These are phyloP conservation scores for Aspergillus steynii DNA, from an alignment of 495 filamentous ascomycete genomes.

Conservation along the genomic window DNA sequence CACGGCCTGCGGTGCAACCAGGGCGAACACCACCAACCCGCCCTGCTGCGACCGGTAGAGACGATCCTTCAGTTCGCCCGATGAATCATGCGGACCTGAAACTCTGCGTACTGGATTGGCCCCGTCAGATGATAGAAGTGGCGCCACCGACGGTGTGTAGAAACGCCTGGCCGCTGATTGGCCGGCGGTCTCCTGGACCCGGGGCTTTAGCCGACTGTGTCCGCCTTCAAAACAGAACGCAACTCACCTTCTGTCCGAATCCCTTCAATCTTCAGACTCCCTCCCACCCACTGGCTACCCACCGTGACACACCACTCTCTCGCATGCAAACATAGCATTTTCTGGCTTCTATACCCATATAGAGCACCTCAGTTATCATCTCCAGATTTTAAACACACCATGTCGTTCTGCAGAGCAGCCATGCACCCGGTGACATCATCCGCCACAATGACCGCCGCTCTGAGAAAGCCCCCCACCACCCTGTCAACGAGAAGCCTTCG, in stretches of 20 bases:
- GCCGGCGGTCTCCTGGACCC: constrained; percentile 15
- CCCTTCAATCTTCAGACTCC: constrained; percentile 16
- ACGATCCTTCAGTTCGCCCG: not conserved
- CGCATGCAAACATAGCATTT: constrained; percentile 9
- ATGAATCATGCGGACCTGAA: too few species aligned
- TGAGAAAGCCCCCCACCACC: constrained; percentile 42
- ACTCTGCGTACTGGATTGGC: too few species aligned
- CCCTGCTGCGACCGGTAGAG: not conserved
- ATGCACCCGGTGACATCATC: constrained; percentile 54
- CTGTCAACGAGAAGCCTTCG: constrained; percentile 57
- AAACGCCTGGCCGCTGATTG: constrained; percentile 50
- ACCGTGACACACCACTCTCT: constrained; percentile 5
- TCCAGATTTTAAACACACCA: constrained; percentile 16
- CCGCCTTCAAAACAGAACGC: constrained; percentile 23
- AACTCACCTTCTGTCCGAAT: constrained; percentile 12
- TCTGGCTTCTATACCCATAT: constrained; percentile 2
- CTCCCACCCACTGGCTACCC: constrained; percentile 16
- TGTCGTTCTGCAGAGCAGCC: constrained; percentile 38
- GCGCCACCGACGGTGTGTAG: constrained; percentile 39
- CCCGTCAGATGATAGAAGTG: constrained; percentile 25
- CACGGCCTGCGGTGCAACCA: too few species aligned
- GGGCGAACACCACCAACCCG: too few species aligned
- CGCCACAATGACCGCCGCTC: constrained; percentile 52
- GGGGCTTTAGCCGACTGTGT: constrained; percentile 22
- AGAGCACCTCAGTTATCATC: constrained; percentile 7